These are phyloP conservation scores for Diaporthe amygdali DNA, from an alignment of 2,329 filamentous ascomycete genomes.

Conservation along the genomic window DNA sequence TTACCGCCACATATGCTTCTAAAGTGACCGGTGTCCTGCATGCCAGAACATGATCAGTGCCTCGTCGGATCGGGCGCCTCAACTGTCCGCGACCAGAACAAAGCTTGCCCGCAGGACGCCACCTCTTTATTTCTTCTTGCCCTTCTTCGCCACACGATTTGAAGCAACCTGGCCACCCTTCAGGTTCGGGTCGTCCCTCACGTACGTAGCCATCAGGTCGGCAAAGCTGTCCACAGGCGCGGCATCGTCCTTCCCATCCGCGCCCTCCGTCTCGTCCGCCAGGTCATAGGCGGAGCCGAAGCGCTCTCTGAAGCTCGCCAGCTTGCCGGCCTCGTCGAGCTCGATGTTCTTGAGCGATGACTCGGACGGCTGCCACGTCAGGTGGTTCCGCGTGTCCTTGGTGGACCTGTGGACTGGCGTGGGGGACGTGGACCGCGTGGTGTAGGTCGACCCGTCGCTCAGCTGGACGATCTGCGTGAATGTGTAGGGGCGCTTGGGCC, in stretches of 20 bases:
- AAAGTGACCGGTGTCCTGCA: not conserved
- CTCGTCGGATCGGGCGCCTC: not conserved
- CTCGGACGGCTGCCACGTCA: conserved; percentile 88
- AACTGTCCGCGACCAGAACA: not conserved
- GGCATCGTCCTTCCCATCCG: conserved; percentile 26
- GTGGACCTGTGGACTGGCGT: conserved; percentile 60
- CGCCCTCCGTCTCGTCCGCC: conserved; percentile 36
- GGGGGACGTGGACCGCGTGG: conserved; percentile 78
- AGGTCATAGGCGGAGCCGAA: conserved; percentile 88
- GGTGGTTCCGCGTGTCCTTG: conserved; percentile 89
- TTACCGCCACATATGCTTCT: not conserved
- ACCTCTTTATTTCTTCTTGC: conserved; percentile 23
- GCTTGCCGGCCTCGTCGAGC: conserved; percentile 89
- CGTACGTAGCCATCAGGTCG: conserved; percentile 59
- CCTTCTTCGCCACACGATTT: conserved; percentile 21
- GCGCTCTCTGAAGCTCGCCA: conserved; percentile 83
- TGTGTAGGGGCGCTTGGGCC: conserved; percentile 90
- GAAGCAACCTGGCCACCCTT: conserved; percentile 37
- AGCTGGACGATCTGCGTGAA: conserved; percentile 97
- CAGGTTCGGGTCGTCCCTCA: conserved; percentile 43
- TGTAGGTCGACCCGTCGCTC: conserved; percentile 86
- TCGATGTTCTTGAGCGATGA: conserved; percentile 86
- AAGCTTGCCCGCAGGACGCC: not conserved
- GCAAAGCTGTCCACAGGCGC: conserved; percentile 44
- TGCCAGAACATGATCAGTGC: not conserved